Evolutionary conservation across 2,329 filamentous ascomycete species (phyloP).

Genomic region (Canariomyces notabilis): DNA sequence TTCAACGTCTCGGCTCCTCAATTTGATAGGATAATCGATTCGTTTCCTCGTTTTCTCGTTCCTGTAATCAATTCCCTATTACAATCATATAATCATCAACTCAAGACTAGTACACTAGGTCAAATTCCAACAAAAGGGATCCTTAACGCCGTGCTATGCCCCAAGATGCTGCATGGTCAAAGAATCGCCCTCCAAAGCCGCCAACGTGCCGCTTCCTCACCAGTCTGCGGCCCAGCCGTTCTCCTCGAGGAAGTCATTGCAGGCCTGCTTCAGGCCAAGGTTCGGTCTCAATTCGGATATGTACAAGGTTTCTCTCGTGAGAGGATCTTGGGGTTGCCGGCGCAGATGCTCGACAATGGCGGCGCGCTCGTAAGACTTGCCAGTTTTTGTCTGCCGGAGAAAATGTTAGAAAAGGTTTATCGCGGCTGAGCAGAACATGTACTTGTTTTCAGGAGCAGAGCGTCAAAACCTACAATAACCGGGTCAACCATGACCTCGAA

Average conservation of each 20-base stretch:
- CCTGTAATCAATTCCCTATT: no score
- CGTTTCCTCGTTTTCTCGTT: no score
- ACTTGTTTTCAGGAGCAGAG: not conserved
- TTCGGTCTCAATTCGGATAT: constrained; percentile 73
- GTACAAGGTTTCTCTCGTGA: constrained; percentile 71
- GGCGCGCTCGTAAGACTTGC: constrained; percentile 83
- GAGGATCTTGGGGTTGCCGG: constrained; percentile 68
- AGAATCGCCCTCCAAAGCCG: not conserved
- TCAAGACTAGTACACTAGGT: no score
- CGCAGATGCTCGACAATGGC: constrained; percentile 83
- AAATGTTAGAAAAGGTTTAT: no score
- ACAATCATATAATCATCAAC: no score
- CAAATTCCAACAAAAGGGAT: no score
- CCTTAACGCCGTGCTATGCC: constrained; percentile 1
- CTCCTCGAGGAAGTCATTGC: constrained; percentile 75
- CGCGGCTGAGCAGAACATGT: constrained; percentile 7
- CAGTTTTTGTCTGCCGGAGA: constrained; percentile 72
- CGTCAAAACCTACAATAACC: constrained; percentile 43
- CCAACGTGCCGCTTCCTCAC: constrained; percentile 38
- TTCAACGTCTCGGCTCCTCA: no score
- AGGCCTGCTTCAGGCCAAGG: constrained; percentile 72
- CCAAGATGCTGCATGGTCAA: not conserved
- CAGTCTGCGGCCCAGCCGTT: constrained; percentile 95
- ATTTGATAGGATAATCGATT: no score
- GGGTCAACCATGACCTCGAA: constrained; percentile 72